A percentile compares a stretch with the other conserved stretches of the same genome.
Conservation (phyloP, 805 yeast genomes). For the Yamadazyma tumulicola region DNA sequence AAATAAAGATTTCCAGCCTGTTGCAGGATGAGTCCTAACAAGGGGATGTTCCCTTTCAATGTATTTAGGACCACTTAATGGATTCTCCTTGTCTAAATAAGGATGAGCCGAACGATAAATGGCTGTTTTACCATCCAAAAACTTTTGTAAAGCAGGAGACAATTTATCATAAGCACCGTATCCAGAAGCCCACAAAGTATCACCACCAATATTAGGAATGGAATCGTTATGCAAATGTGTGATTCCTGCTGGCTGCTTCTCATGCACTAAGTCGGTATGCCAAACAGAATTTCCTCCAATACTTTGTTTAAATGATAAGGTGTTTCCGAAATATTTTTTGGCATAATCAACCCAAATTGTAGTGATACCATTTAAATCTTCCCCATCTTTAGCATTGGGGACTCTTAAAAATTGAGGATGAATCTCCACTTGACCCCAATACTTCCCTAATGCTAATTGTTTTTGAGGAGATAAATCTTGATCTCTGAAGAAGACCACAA, state of each 20-base stretch:
- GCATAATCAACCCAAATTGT: slow-evolving; percentile 41
- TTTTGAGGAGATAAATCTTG: slow-evolving; percentile 31
- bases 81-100: slow-evolving; percentile 41
- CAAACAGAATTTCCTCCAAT: slow-evolving; percentile 25
- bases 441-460: slow-evolving; percentile 25
- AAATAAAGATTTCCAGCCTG: slow-evolving; percentile 58
- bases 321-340: slow-evolving; percentile 23
- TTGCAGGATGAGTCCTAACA: slow-evolving; percentile 62
- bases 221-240: slow-evolving; percentile 37
- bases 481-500: slow-evolving; percentile 29
- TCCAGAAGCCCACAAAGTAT: slow-evolving; percentile 53
- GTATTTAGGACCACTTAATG: slow-evolving; percentile 44
- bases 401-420: slow-evolving; percentile 27
- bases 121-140: slow-evolving; percentile 52
- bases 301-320: slow-evolving; percentile 26
- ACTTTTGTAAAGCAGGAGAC: slow-evolving; percentile 47
- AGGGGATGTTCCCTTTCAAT: slow-evolving; percentile 58
- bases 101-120: slow-evolving; percentile 40
- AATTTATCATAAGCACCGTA: slow-evolving; percentile 56
- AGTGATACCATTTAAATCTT: slow-evolving; percentile 29
- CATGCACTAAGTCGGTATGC: slow-evolving; percentile 38
- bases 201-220: slow-evolving; percentile 51
- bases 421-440: slow-evolving; percentile 28
- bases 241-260: slow-evolving; percentile 34
- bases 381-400: slow-evolving; percentile 15